Conservation (phyloP, 345 rosid genomes). For the Populus alba region DNA sequence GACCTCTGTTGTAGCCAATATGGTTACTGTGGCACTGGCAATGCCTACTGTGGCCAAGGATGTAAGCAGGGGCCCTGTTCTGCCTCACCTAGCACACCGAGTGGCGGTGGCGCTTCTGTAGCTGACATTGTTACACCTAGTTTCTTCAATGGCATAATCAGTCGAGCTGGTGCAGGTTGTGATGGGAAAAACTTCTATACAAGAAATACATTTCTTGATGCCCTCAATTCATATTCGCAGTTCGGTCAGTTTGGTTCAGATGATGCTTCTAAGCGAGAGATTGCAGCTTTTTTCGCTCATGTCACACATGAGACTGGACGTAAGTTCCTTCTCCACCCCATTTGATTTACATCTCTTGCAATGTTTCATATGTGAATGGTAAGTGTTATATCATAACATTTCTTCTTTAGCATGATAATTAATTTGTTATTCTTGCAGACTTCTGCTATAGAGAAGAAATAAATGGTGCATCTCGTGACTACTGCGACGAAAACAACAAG, state of each 20-base stretch:
- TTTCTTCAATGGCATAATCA: constrained; percentile 42
- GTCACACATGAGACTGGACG: constrained; percentile 49
- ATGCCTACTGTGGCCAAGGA: constrained; percentile 24
- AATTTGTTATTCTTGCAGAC: constrained; percentile 23
- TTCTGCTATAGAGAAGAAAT: constrained; percentile 61
- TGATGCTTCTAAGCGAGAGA: constrained; percentile 48
- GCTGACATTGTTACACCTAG: constrained; percentile 34
- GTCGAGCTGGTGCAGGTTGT: constrained; percentile 27
- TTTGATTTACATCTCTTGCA: too few relatives aligned
- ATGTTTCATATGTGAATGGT: too few relatives aligned
- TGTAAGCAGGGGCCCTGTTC: constrained; percentile 32
- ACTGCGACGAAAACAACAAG: constrained; percentile 41
- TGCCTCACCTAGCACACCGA: background rate
- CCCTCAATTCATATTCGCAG: constrained; percentile 18
- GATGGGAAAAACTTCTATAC: constrained; percentile 44
- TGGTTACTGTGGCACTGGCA: constrained; percentile 34
- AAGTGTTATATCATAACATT: too few relatives aligned
- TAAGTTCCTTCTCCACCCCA: constrained; percentile 12
- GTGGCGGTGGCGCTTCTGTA: constrained; percentile 14
- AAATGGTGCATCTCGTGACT: constrained; percentile 38
- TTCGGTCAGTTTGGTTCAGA: constrained; percentile 36
- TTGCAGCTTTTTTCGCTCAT: constrained; percentile 50
- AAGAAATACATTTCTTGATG: constrained; percentile 33
- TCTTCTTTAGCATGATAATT: too few relatives aligned
- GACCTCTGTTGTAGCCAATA: constrained; percentile 30